Evolutionary conservation across 2,329 filamentous ascomycete species (phyloP).

Genomic region (Colletotrichum sidae): DNA sequence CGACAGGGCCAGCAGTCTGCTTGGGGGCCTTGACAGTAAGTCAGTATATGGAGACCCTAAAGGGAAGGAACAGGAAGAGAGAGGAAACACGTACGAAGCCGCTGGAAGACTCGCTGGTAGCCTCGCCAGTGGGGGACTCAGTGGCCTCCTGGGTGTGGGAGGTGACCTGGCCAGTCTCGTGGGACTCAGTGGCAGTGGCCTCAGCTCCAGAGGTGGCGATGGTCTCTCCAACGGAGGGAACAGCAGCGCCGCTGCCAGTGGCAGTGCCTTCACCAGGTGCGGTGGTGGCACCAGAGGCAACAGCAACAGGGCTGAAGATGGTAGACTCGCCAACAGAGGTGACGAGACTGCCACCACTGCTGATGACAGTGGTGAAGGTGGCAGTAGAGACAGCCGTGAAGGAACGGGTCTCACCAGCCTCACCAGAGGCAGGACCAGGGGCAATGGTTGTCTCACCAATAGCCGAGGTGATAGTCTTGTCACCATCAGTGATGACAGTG

Average conservation of each 20-base stretch:
- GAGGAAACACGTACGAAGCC: conserved; percentile 42
- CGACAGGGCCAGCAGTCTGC: conserved; percentile 56
- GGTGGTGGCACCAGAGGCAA: conserved; percentile 32
- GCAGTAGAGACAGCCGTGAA: conserved; percentile 49
- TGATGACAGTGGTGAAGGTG: conserved; percentile 40
- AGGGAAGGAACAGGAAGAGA: not conserved
- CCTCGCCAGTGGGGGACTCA: conserved; percentile 18
- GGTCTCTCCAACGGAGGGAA: conserved; percentile 39
- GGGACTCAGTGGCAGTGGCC: conserved; percentile 40
- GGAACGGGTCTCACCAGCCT: conserved; percentile 14
- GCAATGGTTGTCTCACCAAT: conserved; percentile 40
- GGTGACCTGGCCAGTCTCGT: conserved; percentile 37
- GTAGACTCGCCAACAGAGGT: conserved; percentile 44
- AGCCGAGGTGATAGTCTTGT: conserved; percentile 51
- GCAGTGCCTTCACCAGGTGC: conserved; percentile 36
- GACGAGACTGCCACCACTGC: conserved; percentile 40
- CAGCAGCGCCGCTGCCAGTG: conserved; percentile 22
- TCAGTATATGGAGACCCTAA: conserved; percentile 6
- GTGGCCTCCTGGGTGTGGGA: conserved; percentile 28
- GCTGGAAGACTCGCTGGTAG: conserved; percentile 24
- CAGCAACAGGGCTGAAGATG: conserved; percentile 40
- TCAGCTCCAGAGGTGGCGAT: conserved; percentile 41
- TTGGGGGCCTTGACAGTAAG: conserved; percentile 26
- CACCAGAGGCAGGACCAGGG: conserved; percentile 6
- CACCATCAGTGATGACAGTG: conserved; percentile 44